Conservation (phyloP, 768 basidiomycete genomes). For the Lyophyllum semitale region DNA sequence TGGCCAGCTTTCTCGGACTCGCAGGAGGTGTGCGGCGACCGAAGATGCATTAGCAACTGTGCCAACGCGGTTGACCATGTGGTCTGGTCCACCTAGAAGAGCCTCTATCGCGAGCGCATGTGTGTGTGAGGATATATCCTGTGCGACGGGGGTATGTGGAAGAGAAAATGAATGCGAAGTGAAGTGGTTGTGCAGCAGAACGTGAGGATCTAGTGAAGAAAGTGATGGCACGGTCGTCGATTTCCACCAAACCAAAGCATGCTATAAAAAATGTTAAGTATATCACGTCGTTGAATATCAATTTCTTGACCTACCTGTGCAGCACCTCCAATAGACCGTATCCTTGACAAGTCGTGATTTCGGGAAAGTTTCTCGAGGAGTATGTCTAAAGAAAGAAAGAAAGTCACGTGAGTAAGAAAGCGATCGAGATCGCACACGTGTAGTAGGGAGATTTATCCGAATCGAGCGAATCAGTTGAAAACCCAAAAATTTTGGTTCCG, state of each 20-base stretch:
- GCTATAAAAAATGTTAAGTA: constrained; percentile 34
- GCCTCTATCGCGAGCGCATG: constrained; percentile 77
- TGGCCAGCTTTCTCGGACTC: constrained; percentile 77
- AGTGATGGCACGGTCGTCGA: constrained; percentile 73
- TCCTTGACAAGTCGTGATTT: constrained; percentile 68
- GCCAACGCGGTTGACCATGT: constrained; percentile 76
- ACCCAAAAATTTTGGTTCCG: constrained; percentile 67
- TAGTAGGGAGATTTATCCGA: constrained; percentile 21
- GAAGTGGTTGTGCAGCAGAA: constrained; percentile 72
- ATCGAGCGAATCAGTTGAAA: constrained; percentile 31
- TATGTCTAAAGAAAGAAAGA: constrained; percentile 55
- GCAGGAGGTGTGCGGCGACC: constrained; percentile 73
- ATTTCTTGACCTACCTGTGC: constrained; percentile 62
- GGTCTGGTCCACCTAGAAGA: constrained; percentile 75
- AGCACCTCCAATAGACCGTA: constrained; percentile 76
- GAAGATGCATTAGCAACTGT: constrained; percentile 71
- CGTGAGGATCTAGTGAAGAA: constrained; percentile 69
- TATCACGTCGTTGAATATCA: not conserved
- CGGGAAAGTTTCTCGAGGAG: constrained; percentile 74
- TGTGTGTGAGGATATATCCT: constrained; percentile 80
- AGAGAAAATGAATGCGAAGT: constrained; percentile 67
- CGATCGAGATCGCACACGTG: constrained; percentile 28
- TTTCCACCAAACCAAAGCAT: constrained; percentile 88
- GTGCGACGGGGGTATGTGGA: constrained; percentile 72
- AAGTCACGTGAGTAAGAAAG: constrained; percentile 29